Evolutionary conservation across 305 asterid genomes (phyloP), one percentile per base, ranked within the genome.

Genomic region (Fraxinus ornus): DNA sequence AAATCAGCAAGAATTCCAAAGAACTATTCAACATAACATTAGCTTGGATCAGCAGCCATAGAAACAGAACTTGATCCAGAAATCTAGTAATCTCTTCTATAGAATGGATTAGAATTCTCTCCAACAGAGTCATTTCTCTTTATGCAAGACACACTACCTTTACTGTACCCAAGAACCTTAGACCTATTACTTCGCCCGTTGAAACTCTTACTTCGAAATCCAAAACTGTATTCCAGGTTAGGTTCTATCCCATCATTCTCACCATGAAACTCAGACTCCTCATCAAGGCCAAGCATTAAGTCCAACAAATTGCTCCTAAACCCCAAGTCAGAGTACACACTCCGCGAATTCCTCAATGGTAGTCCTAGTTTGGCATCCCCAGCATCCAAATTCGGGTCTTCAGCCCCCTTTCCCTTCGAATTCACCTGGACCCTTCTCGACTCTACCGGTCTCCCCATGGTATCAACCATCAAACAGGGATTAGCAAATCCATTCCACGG

Each of bases 401-500:
- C 88, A 41, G 85, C 81, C 28, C 55, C 83, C 60, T 78, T 71
- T 41, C 78, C 86, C 78, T 79, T 83, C 32, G 75, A 52, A 76
- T 72, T 66, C 81, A 52, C 17, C 13, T 78, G 75, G 74, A 15
- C 75, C 32, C 66, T 86, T 70, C 87, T 86, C 4, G 89, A 70
- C 68, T 83, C 94, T 21, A 91, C 92, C 0, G 97, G 97, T 70
- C 64, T 86, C 12, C 97, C 97, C 7, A 90, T 91, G 1, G 84
- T 88, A 81, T 91, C 98, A 78, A 91, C 96, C 97, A 91, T 89
- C 92, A 92, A 80, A 87, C 98, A 94, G 28, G 97, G 97, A 87
- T 94, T 94, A 32, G 89, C 83, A 74, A 91, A 88, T 10, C 95
- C 95, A 72, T 90, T 92, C 97, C 97, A 91, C 66, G 94, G 85